phyloP scores from a whole-genome alignment of 2,329 filamentous ascomycete genomes.

The Aspergillus sp. region DNA sequence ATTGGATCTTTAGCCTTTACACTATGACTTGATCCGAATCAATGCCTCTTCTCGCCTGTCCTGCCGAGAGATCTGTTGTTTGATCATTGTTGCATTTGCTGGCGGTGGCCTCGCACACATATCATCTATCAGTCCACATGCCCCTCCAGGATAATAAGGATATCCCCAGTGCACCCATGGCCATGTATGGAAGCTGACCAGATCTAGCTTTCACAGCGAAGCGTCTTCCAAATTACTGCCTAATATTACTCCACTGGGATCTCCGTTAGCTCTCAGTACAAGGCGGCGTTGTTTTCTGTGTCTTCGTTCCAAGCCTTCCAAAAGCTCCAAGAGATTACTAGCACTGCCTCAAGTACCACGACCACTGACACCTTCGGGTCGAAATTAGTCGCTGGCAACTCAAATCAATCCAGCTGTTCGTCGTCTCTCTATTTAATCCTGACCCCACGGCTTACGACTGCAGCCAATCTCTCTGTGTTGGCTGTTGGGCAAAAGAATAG shows the following conservation, averaged over 20 bases:
- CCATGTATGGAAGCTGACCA: not conserved
- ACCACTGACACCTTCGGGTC: not conserved
- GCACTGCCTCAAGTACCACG: not conserved
- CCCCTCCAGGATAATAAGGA: constrained; percentile 5
- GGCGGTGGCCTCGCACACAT: not conserved
- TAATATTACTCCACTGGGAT: not conserved
- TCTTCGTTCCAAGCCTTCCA: not conserved
- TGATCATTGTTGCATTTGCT: not conserved
- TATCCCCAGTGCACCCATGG: not conserved
- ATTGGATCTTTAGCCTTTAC: not conserved
- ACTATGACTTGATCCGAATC: not conserved
- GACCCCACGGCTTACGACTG: not conserved
- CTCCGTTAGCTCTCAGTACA: not conserved
- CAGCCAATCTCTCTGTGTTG: not conserved
- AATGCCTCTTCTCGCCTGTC: not conserved
- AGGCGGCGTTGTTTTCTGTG: not conserved
- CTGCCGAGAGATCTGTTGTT: not conserved
- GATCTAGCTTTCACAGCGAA: not conserved
- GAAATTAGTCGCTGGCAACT: not conserved
- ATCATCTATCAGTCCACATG: not conserved
- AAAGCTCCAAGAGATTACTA: not conserved
- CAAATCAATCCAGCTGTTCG: not conserved
- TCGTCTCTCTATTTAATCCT: not conserved
- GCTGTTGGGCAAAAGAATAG: not conserved
- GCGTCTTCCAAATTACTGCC: not conserved